These are phyloP conservation scores for Inga laurina DNA, from an alignment of 306 rosid species.

Conservation along the genomic window DNA sequence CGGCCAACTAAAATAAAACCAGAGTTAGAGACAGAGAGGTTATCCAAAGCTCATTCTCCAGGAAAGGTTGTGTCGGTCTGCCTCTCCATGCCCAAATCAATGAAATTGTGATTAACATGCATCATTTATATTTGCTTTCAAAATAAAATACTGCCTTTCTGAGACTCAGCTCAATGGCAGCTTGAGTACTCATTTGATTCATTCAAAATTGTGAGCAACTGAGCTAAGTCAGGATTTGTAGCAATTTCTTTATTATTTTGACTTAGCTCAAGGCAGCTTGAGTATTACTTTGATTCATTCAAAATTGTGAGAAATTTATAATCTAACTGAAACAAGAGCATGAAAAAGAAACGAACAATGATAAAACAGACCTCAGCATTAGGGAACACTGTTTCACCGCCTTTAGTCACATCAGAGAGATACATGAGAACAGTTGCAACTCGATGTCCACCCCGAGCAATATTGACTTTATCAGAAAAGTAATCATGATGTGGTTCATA, in stretches of 20 bases:
- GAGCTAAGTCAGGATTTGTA: background rate
- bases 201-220: background rate
- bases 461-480: conserved; percentile 86
- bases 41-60: conserved; percentile 12
- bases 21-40: background rate
- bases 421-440: conserved; percentile 92
- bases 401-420: conserved; percentile 73
- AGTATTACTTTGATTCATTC: too few species aligned
- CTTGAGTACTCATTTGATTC: background rate
- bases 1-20: too few species aligned
- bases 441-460: conserved; percentile 94
- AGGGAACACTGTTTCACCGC: conserved; percentile 99
- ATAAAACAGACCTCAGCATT: conserved; percentile 72
- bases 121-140: background rate
- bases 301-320: background rate
- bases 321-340: background rate
- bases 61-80: conserved; percentile 14
- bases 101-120: background rate
- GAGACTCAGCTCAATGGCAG: background rate
- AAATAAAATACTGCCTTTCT: background rate
- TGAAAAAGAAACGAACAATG: background rate
- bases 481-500: conserved; percentile 91
- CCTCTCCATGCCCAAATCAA: background rate
- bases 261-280: background rate
- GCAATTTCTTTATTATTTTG: conserved; percentile 1